A percentile compares a stretch with the other conserved stretches of the same genome.
Evolutionary conservation across 148 eudicot genomes (phyloP).

Genomic region (Chenopodium quinoa): DNA sequence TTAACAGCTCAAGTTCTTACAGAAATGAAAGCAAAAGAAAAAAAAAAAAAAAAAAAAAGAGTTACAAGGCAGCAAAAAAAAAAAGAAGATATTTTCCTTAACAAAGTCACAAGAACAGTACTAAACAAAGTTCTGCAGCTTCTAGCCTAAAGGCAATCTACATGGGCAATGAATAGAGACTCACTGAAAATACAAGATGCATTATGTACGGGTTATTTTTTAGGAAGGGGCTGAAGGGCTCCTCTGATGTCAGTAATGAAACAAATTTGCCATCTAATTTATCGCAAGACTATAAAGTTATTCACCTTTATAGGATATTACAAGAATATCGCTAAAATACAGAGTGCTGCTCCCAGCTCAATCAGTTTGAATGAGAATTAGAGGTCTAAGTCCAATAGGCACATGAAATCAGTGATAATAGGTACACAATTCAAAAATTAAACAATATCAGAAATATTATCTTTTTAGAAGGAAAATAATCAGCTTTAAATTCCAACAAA

Average conservation of each 20-base stretch:
- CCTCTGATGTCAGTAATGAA: not conserved
- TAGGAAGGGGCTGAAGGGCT: not conserved
- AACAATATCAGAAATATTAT: not conserved
- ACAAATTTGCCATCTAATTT: not conserved
- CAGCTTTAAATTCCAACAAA: not conserved
- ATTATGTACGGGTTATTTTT: not conserved
- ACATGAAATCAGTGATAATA: not conserved
- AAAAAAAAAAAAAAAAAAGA: not conserved
- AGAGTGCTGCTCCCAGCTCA: not conserved
- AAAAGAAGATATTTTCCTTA: not conserved
- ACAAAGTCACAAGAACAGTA: not conserved
- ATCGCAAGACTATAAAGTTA: not conserved
- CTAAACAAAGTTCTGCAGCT: not conserved
- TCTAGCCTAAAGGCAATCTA: not conserved
- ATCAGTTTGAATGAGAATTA: not conserved
- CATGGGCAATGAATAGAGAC: not conserved
- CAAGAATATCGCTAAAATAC: not conserved
- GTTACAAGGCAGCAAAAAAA: not conserved
- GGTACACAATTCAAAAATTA: not conserved
- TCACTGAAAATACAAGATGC: not conserved
- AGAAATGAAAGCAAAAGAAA: not conserved
- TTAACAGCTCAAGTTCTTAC: not conserved
- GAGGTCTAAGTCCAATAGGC: not conserved
- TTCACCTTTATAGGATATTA: slow-evolving; percentile 5
- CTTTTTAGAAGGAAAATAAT: not conserved